Evolutionary conservation across 108 stramenopile species (phyloP), one percentile per base, ranked within the genome.

Genomic region (Cyclotella kingstonii): DNA sequence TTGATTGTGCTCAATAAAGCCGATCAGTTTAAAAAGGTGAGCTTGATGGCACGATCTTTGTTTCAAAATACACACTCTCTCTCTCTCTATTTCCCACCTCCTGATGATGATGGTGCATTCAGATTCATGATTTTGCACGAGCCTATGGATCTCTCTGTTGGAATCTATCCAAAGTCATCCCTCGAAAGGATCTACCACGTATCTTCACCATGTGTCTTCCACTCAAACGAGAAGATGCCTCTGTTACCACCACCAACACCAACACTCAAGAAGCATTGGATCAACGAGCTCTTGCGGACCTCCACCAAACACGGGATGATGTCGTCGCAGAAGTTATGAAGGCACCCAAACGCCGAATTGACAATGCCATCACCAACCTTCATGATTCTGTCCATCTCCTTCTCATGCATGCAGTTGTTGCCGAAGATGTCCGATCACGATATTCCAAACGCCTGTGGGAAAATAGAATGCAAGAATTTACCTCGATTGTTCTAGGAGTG

Each of bases 151-250:
- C 90, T 0, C 79, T 98, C 12, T 98, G 99, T 79, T 99, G 99
- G 99, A 98, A 98, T 81, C 76, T 99, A 17, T 84, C 81, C 72
- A 99, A 99, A 84, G 93, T 91, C 14, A 94, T 93, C 45, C 88
- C 85, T 0, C 66, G 85, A n/a, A 92, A 98, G 68, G 99, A 99
- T 73, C 66, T 99, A 25, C 99, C 99, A 6, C 91, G 94, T 34
- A 97, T 99, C 58, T 98, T 94, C 69, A 99, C 99, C 56, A 99
- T 98, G 97, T 98, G 97, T 60, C 67, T 96, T 36, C 96, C 97
- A 48, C 55, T 79, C 21, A 45, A 44, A 48, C 35, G 30, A 44
- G 34, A 45, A 19, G 19, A 48, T 12, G 41, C 45, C 23, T 66
- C 49, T 30, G 64, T 60, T 44, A 49, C 60, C 45, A 22, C 73